Evolutionary conservation across 2,329 filamentous ascomycete species (phyloP).

Genomic region (Pseudogymnoascus sp.): DNA sequence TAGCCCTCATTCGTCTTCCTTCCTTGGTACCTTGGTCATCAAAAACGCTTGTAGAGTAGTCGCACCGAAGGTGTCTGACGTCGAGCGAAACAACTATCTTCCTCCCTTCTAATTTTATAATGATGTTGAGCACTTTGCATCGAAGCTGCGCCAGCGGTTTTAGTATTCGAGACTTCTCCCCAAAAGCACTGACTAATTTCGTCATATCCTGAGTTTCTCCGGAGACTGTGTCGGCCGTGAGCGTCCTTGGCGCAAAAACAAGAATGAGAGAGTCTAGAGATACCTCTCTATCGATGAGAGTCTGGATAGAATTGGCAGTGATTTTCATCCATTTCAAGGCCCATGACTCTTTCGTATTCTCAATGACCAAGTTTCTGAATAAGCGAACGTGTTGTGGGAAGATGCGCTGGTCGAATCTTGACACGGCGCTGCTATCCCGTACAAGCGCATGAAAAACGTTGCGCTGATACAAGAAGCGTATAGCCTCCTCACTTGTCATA

Average conservation of each 20-base stretch:
- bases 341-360: slow-evolving; percentile 17
- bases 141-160: slow-evolving; percentile 15
- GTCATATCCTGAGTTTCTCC: slow-evolving; percentile 14
- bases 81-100: slow-evolving; percentile 16
- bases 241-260: slow-evolving; percentile 15
- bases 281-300: slow-evolving; percentile 14
- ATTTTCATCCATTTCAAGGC: slow-evolving; percentile 17
- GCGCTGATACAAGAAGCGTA: slow-evolving; percentile 20
- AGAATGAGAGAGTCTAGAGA: slow-evolving; percentile 20
- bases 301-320: slow-evolving; percentile 15
- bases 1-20: slow-evolving; percentile 7
- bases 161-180: slow-evolving; percentile 17
- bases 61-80: not conserved
- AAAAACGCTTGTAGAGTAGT: not conserved
- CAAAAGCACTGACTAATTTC: slow-evolving; percentile 23
- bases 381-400: slow-evolving; percentile 10
- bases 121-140: slow-evolving; percentile 20
- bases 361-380: slow-evolving; percentile 20
- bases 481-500: slow-evolving; percentile 19
- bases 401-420: slow-evolving; percentile 8
- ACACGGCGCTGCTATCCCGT: slow-evolving; percentile 7
- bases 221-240: slow-evolving; percentile 12
- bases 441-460: slow-evolving; percentile 22
- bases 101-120: slow-evolving; percentile 18
- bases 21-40: slow-evolving; percentile 9